Evolutionary conservation across 2,329 filamentous ascomycete species (phyloP), one percentile per base, ranked within the genome.

Genomic region (Exophiala dermatitidis): DNA sequence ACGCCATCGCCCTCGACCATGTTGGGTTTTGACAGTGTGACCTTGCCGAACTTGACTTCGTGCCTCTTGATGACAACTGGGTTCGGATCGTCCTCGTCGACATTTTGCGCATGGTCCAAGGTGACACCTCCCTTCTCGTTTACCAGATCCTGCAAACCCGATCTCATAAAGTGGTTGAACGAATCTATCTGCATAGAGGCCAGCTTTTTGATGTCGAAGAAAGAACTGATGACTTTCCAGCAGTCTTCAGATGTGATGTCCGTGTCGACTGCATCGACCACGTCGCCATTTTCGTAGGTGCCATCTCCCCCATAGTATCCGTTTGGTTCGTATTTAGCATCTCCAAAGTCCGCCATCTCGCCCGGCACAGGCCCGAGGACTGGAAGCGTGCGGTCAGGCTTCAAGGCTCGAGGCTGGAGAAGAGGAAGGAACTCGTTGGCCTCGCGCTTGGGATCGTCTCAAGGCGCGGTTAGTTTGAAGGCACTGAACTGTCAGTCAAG

Each of bases 171-270:
- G 68, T 97, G 90, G 72, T 98, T 90, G 73, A 95, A 98, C 0
- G 94, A 98, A 69, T 97, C 91, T 59, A 97, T 84, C 75, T 98
- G 93, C 72, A 98, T 91, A 10, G 93, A 95, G 26, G 95, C 93
- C 32, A 98, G 80, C 65, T 93, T 91, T 73, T 97, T 98, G 59
- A 84, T 81, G 64, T 96, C 89, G 74, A 98, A 98, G 77, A 96
- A 97, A 6, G 93, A 87, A 52, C 88, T 90, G 69, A 98, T 97
- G 66, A 97, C 91, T 61, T 86, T 87, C 93, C 94, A 98, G 77
- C 90, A 96, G 73, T 98, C 94, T 75, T 97, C 93, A 57, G 90
- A 88, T 29, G 90, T 95, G 74, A 97, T 95, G 63, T 77, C 77
- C 19, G 56, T 78, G 74, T 58, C 19, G 19, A 19, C 19, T 2